phyloP scores from a whole-genome alignment of 2,329 filamentous ascomycete species.

The Beauveria sp. region DNA sequence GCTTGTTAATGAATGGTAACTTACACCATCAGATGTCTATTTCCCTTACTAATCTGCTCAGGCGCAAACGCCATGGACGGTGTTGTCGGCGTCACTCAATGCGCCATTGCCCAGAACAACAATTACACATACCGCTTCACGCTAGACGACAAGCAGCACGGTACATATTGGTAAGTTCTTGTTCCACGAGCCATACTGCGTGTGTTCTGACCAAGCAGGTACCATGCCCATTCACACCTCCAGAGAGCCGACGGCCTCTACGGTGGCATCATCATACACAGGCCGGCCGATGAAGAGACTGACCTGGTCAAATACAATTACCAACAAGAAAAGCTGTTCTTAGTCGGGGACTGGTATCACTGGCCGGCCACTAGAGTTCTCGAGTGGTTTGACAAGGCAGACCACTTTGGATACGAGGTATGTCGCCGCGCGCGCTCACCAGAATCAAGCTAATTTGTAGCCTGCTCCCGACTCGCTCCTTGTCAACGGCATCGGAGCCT shows the following conservation, averaged over 20 bases:
- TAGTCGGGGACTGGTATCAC: slow-evolving; percentile 14
- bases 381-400: slow-evolving; percentile 11
- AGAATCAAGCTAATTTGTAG: slow-evolving; percentile 6
- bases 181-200: too few relatives aligned
- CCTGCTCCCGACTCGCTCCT: slow-evolving; percentile 14
- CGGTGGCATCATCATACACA: slow-evolving; percentile 13
- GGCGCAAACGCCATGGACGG: slow-evolving; percentile 55
- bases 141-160: slow-evolving; percentile 6
- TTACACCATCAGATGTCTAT: background rate
- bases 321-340: slow-evolving; percentile 8
- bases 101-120: slow-evolving; percentile 42
- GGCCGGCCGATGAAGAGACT: background rate
- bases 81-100: slow-evolving; percentile 41
- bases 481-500: slow-evolving; percentile 10
- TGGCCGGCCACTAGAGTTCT: slow-evolving; percentile 5
- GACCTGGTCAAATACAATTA: slow-evolving; percentile 7
- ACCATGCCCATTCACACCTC: slow-evolving; percentile 15
- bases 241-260: slow-evolving; percentile 13
- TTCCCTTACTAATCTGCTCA: background rate
- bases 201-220: slow-evolving; percentile 34
- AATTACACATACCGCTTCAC: slow-evolving; percentile 40
- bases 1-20: slow-evolving; percentile 52
- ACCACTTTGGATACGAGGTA: slow-evolving; percentile 13
- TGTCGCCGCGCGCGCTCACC: background rate
- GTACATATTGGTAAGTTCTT: slow-evolving; percentile 9